Base-by-base conservation (phyloP, 1,139 yeast species). In the Debaryomyces sp. region DNA sequence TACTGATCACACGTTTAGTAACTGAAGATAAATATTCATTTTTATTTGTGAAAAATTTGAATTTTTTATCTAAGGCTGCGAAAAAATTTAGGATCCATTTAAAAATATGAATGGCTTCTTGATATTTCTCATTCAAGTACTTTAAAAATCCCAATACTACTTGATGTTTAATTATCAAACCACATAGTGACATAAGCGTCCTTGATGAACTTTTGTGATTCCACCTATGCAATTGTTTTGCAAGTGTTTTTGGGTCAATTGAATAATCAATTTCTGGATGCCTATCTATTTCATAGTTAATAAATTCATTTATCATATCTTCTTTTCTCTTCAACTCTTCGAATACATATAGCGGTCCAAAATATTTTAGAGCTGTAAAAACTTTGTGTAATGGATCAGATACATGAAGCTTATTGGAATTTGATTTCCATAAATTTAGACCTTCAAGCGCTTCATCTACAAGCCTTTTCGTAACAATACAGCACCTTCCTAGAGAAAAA, bases 331-430 rank as follows among this genome's bases (percentile, higher is more conserved):
- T 17, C 0, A 66, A 24, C 3, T 53, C 53, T 5, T 53, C 48
- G 45, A 56, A 69, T 4, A 63, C 48, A 43, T 62, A 60, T 5
- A 53, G 44, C 1, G 73, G 73, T 0, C 61, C 60, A 45, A 63
- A 54, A 6, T 45, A 36, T 32, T 51, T 48, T 15, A 65, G 53
- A 0, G 64, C 58, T 15, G 54, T 44, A 29, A 59, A 54, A 2
- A 67, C 27, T 6, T 47, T 34, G 10, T 39, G 43, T 12, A 42
- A 29, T 1, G 58, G 59, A 42, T 55, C 60, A 7, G 41, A 30
- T 13, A 15, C 24, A 17, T 45, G 44, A 22, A 18, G 21, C n/a
- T 33, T 44, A 13, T 13, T 29, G 17, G 39, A 23, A 41, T 36
- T 29, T 5, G 44, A 24, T 29, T 45, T 38, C 55, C 55, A 52